A percentile compares a stretch with the other conserved stretches of the same genome.
Evolutionary conservation across 2,329 filamentous ascomycete species (phyloP).

Genomic region (Apiospora hydei): DNA sequence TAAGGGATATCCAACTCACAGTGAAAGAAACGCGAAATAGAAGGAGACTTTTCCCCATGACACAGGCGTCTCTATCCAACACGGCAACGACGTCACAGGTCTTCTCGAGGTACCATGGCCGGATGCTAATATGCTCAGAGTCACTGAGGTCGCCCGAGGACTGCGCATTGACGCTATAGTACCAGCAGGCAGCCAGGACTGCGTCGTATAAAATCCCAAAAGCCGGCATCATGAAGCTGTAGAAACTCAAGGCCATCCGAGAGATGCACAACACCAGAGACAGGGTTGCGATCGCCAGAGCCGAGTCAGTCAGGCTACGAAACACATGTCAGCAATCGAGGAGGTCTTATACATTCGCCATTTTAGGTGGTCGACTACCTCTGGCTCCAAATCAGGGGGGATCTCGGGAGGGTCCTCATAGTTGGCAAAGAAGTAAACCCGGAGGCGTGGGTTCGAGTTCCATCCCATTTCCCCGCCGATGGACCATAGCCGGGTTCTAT

Average conservation of each 20-base stretch:
- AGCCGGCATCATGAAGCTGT: conserved; percentile 22
- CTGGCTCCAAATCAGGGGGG: conserved; percentile 31
- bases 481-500: conserved; percentile 29
- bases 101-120: conserved; percentile 32
- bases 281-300: conserved; percentile 29
- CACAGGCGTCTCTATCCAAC: conserved; percentile 25
- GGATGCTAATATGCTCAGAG: conserved; percentile 27
- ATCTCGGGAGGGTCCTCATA: conserved; percentile 31
- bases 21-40: conserved; percentile 29
- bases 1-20: conserved; percentile 27
- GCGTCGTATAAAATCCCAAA: conserved; percentile 27
- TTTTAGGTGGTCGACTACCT: neutral
- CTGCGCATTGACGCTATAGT: conserved; percentile 30
- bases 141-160: conserved; percentile 32
- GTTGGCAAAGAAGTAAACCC: conserved; percentile 36
- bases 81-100: conserved; percentile 25
- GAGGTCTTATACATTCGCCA: neutral
- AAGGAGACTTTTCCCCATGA: conserved; percentile 30
- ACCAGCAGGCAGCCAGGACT: conserved; percentile 30
- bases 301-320: conserved; percentile 31
- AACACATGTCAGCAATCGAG: neutral
- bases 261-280: conserved; percentile 25
- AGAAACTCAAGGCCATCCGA: conserved; percentile 25
- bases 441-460: conserved; percentile 34
- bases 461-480: conserved; percentile 33